Percentiles rank a stretch among this genome's conserved stretches.
phyloP scores from a whole-genome alignment of 177 flowering plant species.

The Tripterygium wilfordii region DNA sequence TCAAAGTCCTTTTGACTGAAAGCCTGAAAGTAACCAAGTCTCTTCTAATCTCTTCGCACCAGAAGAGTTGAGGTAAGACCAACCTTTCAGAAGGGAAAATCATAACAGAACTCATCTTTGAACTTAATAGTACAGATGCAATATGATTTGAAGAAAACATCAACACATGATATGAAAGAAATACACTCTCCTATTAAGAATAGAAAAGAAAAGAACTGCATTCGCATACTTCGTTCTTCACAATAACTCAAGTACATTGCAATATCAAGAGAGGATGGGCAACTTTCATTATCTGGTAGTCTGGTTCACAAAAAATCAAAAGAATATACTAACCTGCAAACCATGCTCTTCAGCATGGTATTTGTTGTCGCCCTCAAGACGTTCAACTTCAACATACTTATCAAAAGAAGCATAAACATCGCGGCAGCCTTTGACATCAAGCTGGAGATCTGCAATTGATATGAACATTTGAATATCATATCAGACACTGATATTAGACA shows the following conservation, averaged over 20 bases:
- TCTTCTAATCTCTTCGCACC: too few relatives aligned
- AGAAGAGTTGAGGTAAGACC: too few relatives aligned
- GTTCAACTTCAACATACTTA: slow-evolving; percentile 86
- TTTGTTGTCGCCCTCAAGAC: slow-evolving; percentile 82
- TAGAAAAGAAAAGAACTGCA: background rate
- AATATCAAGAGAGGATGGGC: too few relatives aligned
- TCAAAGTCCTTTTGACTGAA: too few relatives aligned
- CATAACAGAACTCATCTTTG: too few relatives aligned
- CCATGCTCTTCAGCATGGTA: slow-evolving; percentile 84
- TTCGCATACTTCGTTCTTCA: too few relatives aligned
- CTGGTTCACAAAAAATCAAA: background rate
- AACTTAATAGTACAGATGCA: too few relatives aligned
- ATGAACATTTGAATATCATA: slow-evolving; percentile 2
- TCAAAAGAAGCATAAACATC: slow-evolving; percentile 89
- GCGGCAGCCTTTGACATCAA: slow-evolving; percentile 81
- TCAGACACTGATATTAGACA: background rate
- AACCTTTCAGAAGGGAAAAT: too few relatives aligned
- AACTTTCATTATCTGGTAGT: too few relatives aligned
- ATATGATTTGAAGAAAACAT: background rate
- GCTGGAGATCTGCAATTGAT: slow-evolving; percentile 58
- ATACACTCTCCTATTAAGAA: too few relatives aligned
- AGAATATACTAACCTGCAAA: slow-evolving; percentile 51
- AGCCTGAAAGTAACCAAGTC: too few relatives aligned
- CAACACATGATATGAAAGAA: background rate
- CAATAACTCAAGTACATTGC: too few relatives aligned